Evolutionary conservation across 139 green algal genomes (phyloP).

Genomic region (Chlamydomonas sp.): DNA sequence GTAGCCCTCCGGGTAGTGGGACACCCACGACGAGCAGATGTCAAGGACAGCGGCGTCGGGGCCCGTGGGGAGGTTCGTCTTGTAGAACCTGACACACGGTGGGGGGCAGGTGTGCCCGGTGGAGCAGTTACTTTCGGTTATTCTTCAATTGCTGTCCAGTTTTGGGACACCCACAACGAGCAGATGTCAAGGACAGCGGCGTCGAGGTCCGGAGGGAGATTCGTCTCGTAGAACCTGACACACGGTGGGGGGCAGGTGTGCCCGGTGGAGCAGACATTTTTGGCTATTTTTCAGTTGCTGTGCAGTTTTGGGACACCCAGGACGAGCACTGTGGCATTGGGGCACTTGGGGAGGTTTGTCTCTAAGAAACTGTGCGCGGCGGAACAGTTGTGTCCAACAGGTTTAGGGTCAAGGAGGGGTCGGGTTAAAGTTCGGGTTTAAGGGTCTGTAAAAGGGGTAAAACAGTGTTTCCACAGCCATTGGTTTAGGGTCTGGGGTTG

Average conservation of each 20-base stretch:
- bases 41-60: conserved; percentile 64
- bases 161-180: conserved; percentile 76
- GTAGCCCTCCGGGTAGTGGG: conserved; percentile 77
- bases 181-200: conserved; percentile 75
- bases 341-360: no score
- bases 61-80: no score
- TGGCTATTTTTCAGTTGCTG: background rate
- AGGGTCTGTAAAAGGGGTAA: no score
- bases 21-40: conserved; percentile 78
- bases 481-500: no score
- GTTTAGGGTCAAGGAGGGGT: no score
- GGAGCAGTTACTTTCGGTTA: conserved; percentile 30
- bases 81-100: no score
- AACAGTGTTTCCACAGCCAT: no score
- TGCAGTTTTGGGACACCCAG: conserved; percentile 80
- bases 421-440: no score
- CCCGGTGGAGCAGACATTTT: conserved; percentile 55
- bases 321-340: conserved; percentile 57
- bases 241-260: conserved; percentile 52
- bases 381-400: no score
- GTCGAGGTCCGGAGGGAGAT: no score
- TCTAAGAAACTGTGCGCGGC: no score
- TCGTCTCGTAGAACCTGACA: no score
- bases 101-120: conserved; percentile 63
- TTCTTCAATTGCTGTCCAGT: conserved; percentile 23